These are phyloP conservation scores for Biscutella auriculata DNA, from an alignment of 441 rosid genomes.

Conservation along the genomic window DNA sequence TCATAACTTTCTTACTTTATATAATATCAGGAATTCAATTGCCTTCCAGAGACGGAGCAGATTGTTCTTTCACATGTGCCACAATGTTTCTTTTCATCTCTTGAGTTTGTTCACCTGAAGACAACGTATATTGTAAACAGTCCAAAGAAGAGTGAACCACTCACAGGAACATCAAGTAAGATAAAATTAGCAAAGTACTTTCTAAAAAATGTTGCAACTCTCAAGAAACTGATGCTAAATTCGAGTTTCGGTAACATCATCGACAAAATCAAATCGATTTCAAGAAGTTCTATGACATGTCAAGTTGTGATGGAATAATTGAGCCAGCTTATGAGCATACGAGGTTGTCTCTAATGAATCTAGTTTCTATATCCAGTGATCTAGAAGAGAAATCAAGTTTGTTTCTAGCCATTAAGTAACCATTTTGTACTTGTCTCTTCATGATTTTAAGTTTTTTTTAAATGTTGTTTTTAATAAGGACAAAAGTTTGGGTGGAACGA, in stretches of 20 bases:
- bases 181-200: constrained; percentile 17
- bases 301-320: constrained; percentile 10
- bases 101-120: constrained; percentile 11
- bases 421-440: too few relatives aligned
- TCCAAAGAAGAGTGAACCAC: neutral
- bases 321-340: neutral
- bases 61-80: constrained; percentile 7
- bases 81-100: constrained; percentile 7
- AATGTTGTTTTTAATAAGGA: too few relatives aligned
- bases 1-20: neutral
- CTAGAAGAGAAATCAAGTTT: neutral
- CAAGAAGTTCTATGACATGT: constrained; percentile 9
- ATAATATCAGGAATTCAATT: constrained; percentile 1
- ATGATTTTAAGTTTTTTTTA: neutral
- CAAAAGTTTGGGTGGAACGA: too few relatives aligned
- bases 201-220: constrained; percentile 6
- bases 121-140: neutral
- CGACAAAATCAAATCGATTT: neutral
- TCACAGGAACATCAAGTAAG: constrained; percentile 1
- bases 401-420: neutral
- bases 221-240: constrained; percentile 7
- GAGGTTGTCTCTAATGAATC: neutral
- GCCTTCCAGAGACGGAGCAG: neutral
- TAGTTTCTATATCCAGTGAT: neutral
- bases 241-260: constrained; percentile 11